A percentile compares a stretch with the other conserved stretches of the same genome.
These are phyloP conservation scores for Tuber microsphaerosporum DNA, from an alignment of 495 filamentous ascomycete species.

Conservation along the genomic window DNA sequence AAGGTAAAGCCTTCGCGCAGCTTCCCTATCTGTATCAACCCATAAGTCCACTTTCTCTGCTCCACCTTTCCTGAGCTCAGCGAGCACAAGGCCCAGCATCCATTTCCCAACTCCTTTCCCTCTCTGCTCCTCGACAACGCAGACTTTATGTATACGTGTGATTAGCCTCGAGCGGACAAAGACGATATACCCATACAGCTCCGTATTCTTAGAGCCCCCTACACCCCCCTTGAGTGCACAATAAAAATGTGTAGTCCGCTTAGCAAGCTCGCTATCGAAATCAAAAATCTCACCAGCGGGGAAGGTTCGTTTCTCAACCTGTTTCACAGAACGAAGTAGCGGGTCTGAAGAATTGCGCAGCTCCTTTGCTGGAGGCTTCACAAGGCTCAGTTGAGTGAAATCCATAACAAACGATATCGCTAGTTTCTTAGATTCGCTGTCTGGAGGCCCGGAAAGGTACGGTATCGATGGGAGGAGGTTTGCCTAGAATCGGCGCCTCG, in stretches of 20 bases:
- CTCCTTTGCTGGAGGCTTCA: slow-evolving; percentile 31
- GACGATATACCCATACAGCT: slow-evolving; percentile 50
- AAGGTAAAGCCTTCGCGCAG: slow-evolving; percentile 50
- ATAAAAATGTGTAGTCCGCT: slow-evolving; percentile 52
- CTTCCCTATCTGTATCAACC: slow-evolving; percentile 53
- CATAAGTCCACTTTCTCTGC: slow-evolving; percentile 54
- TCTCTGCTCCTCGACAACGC: slow-evolving; percentile 50
- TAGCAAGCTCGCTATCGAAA: slow-evolving; percentile 52
- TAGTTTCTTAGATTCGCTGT: not conserved
- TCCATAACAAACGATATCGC: slow-evolving; percentile 18
- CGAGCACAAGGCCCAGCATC: slow-evolving; percentile 49
- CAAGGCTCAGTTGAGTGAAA: slow-evolving; percentile 27
- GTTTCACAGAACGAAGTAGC: slow-evolving; percentile 32
- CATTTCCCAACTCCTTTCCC: slow-evolving; percentile 51
- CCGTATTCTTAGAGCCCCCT: not conserved
- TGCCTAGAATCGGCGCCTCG: not conserved
- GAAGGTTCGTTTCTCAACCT: slow-evolving; percentile 54
- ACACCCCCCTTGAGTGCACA: slow-evolving; percentile 40
- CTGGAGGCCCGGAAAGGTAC: not conserved
- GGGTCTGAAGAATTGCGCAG: slow-evolving; percentile 18
- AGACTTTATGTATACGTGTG: slow-evolving; percentile 55
- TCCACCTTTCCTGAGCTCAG: slow-evolving; percentile 49
- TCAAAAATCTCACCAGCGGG: slow-evolving; percentile 53
- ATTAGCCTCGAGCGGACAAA: slow-evolving; percentile 51
- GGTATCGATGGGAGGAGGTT: not conserved